Evolutionary conservation across 495 filamentous ascomycete genomes (phyloP), one percentile per base, ranked within the genome.

Genomic region (Hamigera avellanea): DNA sequence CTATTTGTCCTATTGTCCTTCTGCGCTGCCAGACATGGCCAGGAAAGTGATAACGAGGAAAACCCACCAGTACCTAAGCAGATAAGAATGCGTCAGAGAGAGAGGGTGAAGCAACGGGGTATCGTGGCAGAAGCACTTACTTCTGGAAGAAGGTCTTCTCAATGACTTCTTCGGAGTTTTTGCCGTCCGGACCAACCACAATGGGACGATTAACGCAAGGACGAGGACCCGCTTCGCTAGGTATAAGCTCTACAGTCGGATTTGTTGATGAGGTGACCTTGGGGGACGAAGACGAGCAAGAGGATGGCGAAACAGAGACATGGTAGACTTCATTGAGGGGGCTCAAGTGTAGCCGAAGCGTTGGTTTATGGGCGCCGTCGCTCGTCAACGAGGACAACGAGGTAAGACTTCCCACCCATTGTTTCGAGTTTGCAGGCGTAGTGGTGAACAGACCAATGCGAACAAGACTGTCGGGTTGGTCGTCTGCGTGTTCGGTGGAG

Each of bases 71-170:
- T 69, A 68, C 36, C 64, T 66, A 42, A 31, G 27, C 5, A 27
- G 14, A 27, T 8, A 21, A 41, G 14, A n/a, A 32, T 32, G 14
- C 8, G 6, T 32, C 9, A 17, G 6, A 33, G 31, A 6, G 28
- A 30, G 14, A 26, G 6, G 10, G 7, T 27, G 19, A 36, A 36
- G 8, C 26, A 6, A 13, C 14, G n/a, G n/a, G n/a, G n/a, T n/a
- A n/a, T n/a, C n/a, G n/a, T n/a, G n/a, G n/a, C n/a, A n/a, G n/a
- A n/a, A n/a, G n/a, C n/a, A 61, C 64, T 48, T 50, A 66, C 65
- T 62, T 69, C 32, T 69, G 65, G n/a, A 69, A 48, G 26, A 69
- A 49, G 2, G 53, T 58, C 44, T 69, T 69, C 42, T 67, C 62
- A 19, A 41, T 41, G 6, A 51, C 48, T 31, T 59, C 55, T 17